A percentile compares a stretch with the other conserved stretches of the same genome.
Evolutionary conservation across 345 rosid species (phyloP).

Genomic region (Hevea brasiliensis): DNA sequence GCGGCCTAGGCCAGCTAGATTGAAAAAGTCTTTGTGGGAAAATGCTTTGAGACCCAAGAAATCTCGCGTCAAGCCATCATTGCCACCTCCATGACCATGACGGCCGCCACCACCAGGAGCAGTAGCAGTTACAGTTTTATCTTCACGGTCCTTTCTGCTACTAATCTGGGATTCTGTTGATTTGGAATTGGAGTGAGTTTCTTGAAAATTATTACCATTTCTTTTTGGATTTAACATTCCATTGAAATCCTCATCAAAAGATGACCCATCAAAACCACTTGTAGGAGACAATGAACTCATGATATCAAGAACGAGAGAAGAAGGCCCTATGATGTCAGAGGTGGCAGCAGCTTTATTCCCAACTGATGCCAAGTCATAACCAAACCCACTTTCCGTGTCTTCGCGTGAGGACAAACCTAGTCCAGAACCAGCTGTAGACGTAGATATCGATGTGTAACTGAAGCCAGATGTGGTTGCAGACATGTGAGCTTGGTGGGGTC

Average conservation of each 20-base stretch:
- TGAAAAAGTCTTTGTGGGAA: conserved; percentile 33
- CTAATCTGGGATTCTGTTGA: conserved; percentile 6
- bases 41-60: conserved; percentile 55
- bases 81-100: not conserved
- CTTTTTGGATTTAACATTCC: conserved; percentile 25
- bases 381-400: conserved; percentile 30
- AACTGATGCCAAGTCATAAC: conserved; percentile 25
- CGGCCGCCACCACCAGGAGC: too few species aligned
- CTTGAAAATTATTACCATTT: conserved; percentile 9
- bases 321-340: conserved; percentile 12
- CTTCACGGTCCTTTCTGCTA: not conserved
- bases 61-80: conserved; percentile 50
- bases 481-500: conserved; percentile 38
- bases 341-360: conserved; percentile 42
- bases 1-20: conserved; percentile 24
- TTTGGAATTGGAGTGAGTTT: conserved; percentile 14
- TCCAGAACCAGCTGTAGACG: conserved; percentile 28
- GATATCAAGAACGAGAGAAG: conserved; percentile 33
- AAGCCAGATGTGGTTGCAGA: conserved; percentile 14
- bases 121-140: not conserved
- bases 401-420: conserved; percentile 40
- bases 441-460: conserved; percentile 13
- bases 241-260: conserved; percentile 28
- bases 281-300: conserved; percentile 26
- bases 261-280: conserved; percentile 27